A percentile compares a stretch with the other conserved stretches of the same genome.
These are phyloP conservation scores for Rhodotorula diobovata DNA, from an alignment of 768 basidiomycete species.

Conservation along the genomic window DNA sequence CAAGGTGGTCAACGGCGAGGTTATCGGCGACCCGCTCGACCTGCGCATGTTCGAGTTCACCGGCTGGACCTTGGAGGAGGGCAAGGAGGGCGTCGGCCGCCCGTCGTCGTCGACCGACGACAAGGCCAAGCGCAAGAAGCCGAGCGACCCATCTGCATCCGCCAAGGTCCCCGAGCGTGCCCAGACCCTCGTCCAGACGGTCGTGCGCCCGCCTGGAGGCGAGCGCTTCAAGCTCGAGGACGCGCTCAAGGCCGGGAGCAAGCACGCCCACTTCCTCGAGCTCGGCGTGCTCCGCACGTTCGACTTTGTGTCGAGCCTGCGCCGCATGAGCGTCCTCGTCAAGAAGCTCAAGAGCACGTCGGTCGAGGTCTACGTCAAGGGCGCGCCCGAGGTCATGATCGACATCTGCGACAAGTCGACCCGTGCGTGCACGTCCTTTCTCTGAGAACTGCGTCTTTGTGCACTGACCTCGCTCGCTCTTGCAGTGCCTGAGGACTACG, in stretches of 20 bases:
- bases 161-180: slow-evolving; percentile 55
- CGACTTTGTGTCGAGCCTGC: slow-evolving; percentile 87
- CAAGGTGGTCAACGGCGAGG: slow-evolving; percentile 76
- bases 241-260: slow-evolving; percentile 69
- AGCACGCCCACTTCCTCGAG: slow-evolving; percentile 95
- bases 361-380: slow-evolving; percentile 98
- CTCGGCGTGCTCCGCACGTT: slow-evolving; percentile 92
- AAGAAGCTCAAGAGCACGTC: slow-evolving; percentile 86
- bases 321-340: slow-evolving; percentile 96
- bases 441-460: no score
- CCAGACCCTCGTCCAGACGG: slow-evolving; percentile 86
- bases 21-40: slow-evolving; percentile 94
- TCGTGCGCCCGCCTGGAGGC: slow-evolving; percentile 92
- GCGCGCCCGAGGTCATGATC: slow-evolving; percentile 96
- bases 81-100: slow-evolving; percentile 55
- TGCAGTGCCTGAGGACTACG: slow-evolving; percentile 90
- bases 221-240: slow-evolving; percentile 86
- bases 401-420: slow-evolving; percentile 89
- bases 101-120: slow-evolving; percentile 45
- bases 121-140: slow-evolving; percentile 30
- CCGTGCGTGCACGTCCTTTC: slow-evolving; percentile 56
- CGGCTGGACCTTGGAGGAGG: slow-evolving; percentile 92
- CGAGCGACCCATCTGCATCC: slow-evolving; percentile 11
- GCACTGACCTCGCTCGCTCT: neutral
- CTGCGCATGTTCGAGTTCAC: slow-evolving; percentile 98